Conservation (phyloP, 352 stramenopile species). For the Phytophthora aleatoria region DNA sequence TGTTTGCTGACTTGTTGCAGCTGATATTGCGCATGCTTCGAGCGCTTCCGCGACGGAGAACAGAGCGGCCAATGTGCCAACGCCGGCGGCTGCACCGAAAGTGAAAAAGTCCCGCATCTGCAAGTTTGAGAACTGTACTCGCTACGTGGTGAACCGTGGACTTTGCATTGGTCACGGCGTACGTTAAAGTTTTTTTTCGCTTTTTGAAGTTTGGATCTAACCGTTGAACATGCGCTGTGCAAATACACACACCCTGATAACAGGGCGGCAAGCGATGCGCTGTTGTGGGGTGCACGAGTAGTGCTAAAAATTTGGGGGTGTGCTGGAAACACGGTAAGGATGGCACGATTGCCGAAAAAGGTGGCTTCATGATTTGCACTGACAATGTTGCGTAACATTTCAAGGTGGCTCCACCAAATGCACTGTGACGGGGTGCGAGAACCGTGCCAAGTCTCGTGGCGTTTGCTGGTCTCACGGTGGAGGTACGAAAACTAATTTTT, state of each 20-base stretch:
- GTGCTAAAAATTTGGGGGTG: conserved; percentile 75
- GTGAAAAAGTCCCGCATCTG: conserved; percentile 80
- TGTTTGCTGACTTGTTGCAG: conserved; percentile 30
- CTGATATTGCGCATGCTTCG: conserved; percentile 26
- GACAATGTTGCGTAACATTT: conserved; percentile 27
- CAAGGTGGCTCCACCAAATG: conserved; percentile 76
- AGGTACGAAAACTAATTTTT: conserved; percentile 30
- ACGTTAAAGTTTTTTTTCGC: conserved; percentile 17
- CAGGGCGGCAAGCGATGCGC: conserved; percentile 76
- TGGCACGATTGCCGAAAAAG: conserved; percentile 37
- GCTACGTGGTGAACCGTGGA: conserved; percentile 77
- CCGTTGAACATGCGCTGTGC: conserved; percentile 22
- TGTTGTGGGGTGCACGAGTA: conserved; percentile 66
- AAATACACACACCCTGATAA: conserved; percentile 28
- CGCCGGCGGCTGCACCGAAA: conserved; percentile 8
- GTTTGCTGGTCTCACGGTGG: conserved; percentile 84
- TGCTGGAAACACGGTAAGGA: conserved; percentile 78
- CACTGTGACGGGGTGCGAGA: conserved; percentile 64
- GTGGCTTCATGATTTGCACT: conserved; percentile 46
- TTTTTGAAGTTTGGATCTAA: conserved; percentile 17
- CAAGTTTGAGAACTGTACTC: conserved; percentile 76
- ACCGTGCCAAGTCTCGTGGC: conserved; percentile 76
- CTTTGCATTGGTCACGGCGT: conserved; percentile 77
- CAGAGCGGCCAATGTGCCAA: conserved; percentile 29
- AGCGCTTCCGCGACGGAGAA: conserved; percentile 27